Evolutionary conservation across 2,329 filamentous ascomycete species (phyloP).

Genomic region (Trichoderma afroharzianum): DNA sequence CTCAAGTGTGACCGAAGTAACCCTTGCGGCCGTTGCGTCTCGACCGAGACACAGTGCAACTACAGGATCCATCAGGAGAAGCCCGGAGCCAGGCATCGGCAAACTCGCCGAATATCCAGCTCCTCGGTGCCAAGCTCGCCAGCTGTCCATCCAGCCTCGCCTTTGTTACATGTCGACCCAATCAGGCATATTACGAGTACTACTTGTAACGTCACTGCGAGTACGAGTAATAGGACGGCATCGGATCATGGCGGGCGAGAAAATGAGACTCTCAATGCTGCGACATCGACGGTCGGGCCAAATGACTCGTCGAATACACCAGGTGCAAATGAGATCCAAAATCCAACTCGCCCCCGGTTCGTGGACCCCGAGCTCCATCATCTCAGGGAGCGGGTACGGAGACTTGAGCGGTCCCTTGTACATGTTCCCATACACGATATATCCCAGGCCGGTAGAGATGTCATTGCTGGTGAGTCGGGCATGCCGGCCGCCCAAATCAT

Average conservation of each 20-base stretch:
- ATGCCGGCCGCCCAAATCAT: not conserved
- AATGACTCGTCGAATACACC: slow-evolving; percentile 22
- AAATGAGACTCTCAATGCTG: not conserved
- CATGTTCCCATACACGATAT: not conserved
- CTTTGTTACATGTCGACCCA: not conserved
- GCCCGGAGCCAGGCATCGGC: not conserved
- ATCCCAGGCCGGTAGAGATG: not conserved
- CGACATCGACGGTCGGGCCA: not conserved
- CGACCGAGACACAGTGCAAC: slow-evolving; percentile 41
- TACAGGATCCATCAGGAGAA: not conserved
- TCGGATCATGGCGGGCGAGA: not conserved
- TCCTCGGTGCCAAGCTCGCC: not conserved
- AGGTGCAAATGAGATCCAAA: slow-evolving; percentile 47
- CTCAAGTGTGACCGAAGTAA: slow-evolving; percentile 56
- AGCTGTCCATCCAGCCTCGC: not conserved
- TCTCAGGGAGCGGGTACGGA: not conserved
- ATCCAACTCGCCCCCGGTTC: slow-evolving; percentile 16
- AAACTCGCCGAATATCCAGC: not conserved
- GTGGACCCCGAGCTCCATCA: not conserved
- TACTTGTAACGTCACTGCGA: not conserved
- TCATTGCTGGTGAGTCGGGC: not conserved
- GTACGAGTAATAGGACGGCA: not conserved
- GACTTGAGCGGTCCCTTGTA: not conserved
- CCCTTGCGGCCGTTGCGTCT: slow-evolving; percentile 57
- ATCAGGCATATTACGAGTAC: not conserved